Evolutionary conservation across 2,329 filamentous ascomycete genomes (phyloP), one percentile per base, ranked within the genome.

Genomic region (Simplicillium aogashimaense): DNA sequence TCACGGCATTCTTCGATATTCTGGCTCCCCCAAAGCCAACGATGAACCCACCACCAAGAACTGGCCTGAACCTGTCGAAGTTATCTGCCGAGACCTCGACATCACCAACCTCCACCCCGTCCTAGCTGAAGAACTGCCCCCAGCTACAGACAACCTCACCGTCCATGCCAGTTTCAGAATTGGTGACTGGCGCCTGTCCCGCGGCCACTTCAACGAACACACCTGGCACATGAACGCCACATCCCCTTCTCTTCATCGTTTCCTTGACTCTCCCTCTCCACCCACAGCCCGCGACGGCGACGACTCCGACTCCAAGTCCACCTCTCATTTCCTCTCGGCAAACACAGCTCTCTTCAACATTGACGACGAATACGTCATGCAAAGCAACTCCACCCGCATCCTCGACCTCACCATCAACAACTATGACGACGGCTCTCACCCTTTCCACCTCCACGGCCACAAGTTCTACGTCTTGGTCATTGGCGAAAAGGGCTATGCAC

Each of bases 391-490:
- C 38, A 64, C 76, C 20, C 63, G 74, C 25, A 64, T 65, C 29
- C 65, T 76, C 29, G 74, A 76, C 2, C 68, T 73, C 20, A 65
- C 78, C 45, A 80, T 80, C 54, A 78, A 78, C 36, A 50, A 70
- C 34, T 78, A 74, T 7, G 75, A 81, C 53, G 65, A 81, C 34
- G 51, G 59, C 5, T 53, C 53, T 1, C 60, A 64, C 16, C 59
- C 59, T 0, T 63, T 63, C 28, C 77, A 83, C 56, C 60, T 83
- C 0, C 80, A 81, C 54, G 75, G 75, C 0, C 72, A 78, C 54
- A 64, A 64, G 34, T 75, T 78, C 57, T 74, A 74, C 47, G 59
- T 73, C 31, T 48, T 64, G 1, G 31, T 49, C 0, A 58, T 61
- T 30, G 59, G 51, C 0, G 41, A 42, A 0, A 52, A 50, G 3